Percentiles rank a stretch among this genome's conserved stretches.
Evolutionary conservation across 1,284 basidiomycete genomes (phyloP).

Genomic region (Gomphus bonarii): DNA sequence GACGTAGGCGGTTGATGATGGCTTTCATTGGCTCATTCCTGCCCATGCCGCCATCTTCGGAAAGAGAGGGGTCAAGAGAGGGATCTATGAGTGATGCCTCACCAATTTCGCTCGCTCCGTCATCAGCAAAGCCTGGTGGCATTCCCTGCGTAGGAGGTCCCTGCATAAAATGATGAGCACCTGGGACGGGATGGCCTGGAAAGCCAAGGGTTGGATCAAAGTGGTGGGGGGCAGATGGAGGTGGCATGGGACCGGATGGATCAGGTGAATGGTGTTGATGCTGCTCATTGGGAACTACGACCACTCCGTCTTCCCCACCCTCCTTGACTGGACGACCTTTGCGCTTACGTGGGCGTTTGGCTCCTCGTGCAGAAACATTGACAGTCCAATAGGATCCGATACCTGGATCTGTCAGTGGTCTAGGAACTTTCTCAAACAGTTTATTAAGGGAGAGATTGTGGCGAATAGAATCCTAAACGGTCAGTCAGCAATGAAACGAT

Average conservation of each 20-base stretch:
- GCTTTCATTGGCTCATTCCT: background rate
- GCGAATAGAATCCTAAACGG: slow-evolving; percentile 66
- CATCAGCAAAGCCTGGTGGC: slow-evolving; percentile 3
- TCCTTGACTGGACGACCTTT: slow-evolving; percentile 7
- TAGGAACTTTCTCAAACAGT: slow-evolving; percentile 65
- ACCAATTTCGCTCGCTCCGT: background rate
- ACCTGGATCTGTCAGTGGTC: slow-evolving; percentile 71
- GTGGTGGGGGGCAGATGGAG: slow-evolving; percentile 4
- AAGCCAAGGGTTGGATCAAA: slow-evolving; percentile 9
- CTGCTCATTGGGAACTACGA: background rate
- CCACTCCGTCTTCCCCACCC: background rate
- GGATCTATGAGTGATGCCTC: slow-evolving; percentile 7
- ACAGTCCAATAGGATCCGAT: slow-evolving; percentile 81
- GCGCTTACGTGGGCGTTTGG: slow-evolving; percentile 70
- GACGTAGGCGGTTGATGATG: slow-evolving; percentile 1
- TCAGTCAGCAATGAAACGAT: background rate
- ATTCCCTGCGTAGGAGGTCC: slow-evolving; percentile 6
- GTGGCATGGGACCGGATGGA: slow-evolving; percentile 1
- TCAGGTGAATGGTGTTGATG: slow-evolving; percentile 5
- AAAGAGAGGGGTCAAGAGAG: slow-evolving; percentile 6
- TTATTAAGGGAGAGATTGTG: slow-evolving; percentile 73
- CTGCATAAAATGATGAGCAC: slow-evolving; percentile 9
- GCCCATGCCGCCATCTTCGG: background rate
- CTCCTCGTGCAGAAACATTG: slow-evolving; percentile 66
- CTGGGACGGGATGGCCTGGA: slow-evolving; percentile 5